Evolutionary conservation across 2,329 filamentous ascomycete species (phyloP).

Genomic region (Immersiporthe knoxdaviesiana): DNA sequence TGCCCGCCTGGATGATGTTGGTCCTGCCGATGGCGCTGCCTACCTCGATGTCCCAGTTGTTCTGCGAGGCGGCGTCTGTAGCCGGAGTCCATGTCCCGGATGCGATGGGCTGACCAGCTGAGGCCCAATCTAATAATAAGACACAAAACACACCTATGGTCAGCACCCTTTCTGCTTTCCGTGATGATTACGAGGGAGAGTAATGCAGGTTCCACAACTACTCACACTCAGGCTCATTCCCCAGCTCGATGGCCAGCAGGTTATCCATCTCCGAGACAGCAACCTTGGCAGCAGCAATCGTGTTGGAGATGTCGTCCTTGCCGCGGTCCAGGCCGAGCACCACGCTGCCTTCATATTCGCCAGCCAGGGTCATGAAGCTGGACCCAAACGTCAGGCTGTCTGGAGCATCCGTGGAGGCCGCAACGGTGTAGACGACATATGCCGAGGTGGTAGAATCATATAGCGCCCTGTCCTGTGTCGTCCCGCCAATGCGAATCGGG

Average conservation of each 20-base stretch:
- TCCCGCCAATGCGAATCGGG: constrained; percentile 61
- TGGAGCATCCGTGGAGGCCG: constrained; percentile 51
- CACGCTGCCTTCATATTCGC: constrained; percentile 52
- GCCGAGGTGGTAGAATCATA: constrained; percentile 50
- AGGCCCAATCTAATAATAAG: constrained; percentile 39
- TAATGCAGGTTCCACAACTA: not conserved
- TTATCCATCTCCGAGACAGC: constrained; percentile 51
- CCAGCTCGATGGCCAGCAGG: constrained; percentile 57
- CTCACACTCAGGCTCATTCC: constrained; percentile 61
- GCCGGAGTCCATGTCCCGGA: constrained; percentile 42
- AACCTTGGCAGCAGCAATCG: constrained; percentile 52
- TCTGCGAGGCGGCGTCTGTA: constrained; percentile 44
- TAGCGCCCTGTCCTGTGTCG: constrained; percentile 59
- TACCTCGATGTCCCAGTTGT: constrained; percentile 43
- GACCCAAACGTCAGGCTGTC: constrained; percentile 54
- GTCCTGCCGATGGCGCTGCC: constrained; percentile 41
- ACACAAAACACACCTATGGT: not conserved
- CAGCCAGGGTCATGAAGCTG: constrained; percentile 54
- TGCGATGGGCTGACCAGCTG: constrained; percentile 44
- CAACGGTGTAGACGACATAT: constrained; percentile 56
- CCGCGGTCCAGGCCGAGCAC: constrained; percentile 58
- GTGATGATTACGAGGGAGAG: too few relatives aligned
- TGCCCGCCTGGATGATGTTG: constrained; percentile 46
- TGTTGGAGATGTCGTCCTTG: constrained; percentile 56
- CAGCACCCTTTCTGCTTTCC: too few relatives aligned